phyloP scores from a whole-genome alignment of 768 basidiomycete genomes.

The Suillus clintonianus region DNA sequence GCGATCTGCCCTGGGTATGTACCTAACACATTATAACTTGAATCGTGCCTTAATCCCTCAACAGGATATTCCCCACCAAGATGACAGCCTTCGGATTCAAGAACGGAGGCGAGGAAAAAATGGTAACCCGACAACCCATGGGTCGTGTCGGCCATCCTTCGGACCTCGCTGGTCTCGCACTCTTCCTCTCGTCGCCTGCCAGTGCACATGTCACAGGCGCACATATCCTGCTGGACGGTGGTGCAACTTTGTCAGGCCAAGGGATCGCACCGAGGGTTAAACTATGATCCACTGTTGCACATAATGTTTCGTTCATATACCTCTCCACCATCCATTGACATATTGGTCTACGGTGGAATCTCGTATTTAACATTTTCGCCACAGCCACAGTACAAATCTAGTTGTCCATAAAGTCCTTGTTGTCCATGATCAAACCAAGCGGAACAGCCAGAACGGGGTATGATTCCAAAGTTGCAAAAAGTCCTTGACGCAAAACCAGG shows the following conservation, averaged over 20 bases:
- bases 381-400: neutral
- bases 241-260: slow-evolving; percentile 31
- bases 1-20: slow-evolving; percentile 79
- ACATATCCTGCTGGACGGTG: slow-evolving; percentile 75
- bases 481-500: neutral
- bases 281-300: slow-evolving; percentile 12
- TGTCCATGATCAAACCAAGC: neutral
- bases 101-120: slow-evolving; percentile 50
- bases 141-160: slow-evolving; percentile 65
- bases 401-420: neutral
- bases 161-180: slow-evolving; percentile 71
- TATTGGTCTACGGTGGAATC: neutral
- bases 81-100: slow-evolving; percentile 80
- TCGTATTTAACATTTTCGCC: neutral
- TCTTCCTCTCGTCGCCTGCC: slow-evolving; percentile 73
- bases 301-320: too few species aligned
- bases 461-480: neutral
- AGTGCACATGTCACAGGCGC: slow-evolving; percentile 74
- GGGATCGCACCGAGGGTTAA: slow-evolving; percentile 26
- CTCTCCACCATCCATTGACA: neutral
- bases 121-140: slow-evolving; percentile 62
- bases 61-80: slow-evolving; percentile 76
- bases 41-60: neutral
- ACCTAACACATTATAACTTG: neutral
- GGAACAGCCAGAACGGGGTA: neutral